phyloP scores from a whole-genome alignment of 371 early-diverging fungal genomes.

The Syncephalastrum racemosum region DNA sequence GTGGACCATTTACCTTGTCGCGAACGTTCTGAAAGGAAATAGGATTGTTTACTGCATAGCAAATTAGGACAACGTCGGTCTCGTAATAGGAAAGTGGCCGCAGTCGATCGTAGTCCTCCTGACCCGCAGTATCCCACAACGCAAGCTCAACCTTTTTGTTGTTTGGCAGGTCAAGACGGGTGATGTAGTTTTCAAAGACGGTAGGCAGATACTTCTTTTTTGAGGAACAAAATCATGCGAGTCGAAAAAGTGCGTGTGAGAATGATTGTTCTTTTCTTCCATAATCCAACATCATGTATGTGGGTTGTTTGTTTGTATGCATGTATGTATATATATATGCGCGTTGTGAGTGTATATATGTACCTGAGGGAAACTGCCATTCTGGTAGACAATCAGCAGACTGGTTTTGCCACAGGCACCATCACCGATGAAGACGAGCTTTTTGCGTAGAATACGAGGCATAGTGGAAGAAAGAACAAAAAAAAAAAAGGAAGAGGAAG shows the following conservation, averaged over 20 bases:
- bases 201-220: constrained; percentile 59
- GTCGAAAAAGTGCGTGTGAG: background rate
- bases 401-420: constrained; percentile 45
- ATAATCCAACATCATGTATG: background rate
- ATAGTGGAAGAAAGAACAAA: background rate
- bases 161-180: constrained; percentile 70
- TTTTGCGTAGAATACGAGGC: constrained; percentile 23
- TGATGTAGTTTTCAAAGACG: constrained; percentile 86
- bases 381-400: constrained; percentile 39
- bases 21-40: constrained; percentile 81
- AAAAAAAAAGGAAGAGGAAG: background rate
- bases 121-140: constrained; percentile 93
- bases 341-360: too few species aligned
- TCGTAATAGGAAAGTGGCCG: constrained; percentile 85
- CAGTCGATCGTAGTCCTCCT: constrained; percentile 84
- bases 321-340: constrained; percentile 11
- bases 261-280: constrained; percentile 3
- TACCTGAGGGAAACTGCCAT: constrained; percentile 40
- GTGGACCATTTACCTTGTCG: constrained; percentile 75
- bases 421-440: constrained; percentile 42
- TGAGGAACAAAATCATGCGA: too few species aligned
- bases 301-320: background rate
- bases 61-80: constrained; percentile 87
- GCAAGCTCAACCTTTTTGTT: constrained; percentile 80
- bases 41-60: constrained; percentile 77